These are phyloP conservation scores for Euphorbia peplus DNA, from an alignment of 345 rosid genomes.

Conservation along the genomic window DNA sequence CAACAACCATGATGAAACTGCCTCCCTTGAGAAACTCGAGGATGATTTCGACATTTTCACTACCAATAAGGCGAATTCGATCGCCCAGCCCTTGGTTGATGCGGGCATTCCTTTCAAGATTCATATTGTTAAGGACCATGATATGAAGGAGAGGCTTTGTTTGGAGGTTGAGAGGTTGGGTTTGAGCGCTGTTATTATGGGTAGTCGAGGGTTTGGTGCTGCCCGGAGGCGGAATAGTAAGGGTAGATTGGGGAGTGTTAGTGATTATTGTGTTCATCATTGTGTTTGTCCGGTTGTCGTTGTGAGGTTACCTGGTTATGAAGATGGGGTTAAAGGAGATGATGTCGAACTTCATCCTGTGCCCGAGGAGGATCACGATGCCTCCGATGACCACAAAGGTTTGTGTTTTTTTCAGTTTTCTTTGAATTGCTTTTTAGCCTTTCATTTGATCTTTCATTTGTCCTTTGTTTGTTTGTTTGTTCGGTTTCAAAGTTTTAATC, in stretches of 20 bases:
- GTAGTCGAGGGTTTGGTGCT: slow-evolving; percentile 84
- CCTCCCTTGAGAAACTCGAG: slow-evolving; percentile 58
- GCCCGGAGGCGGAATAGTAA: slow-evolving; percentile 35
- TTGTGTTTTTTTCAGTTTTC: no score
- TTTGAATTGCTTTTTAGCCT: no score
- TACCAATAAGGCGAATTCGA: slow-evolving; percentile 51
- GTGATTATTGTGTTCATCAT: slow-evolving; percentile 83
- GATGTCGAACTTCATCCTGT: no score
- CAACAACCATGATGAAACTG: slow-evolving; percentile 30
- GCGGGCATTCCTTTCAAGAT: slow-evolving; percentile 68
- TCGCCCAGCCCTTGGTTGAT: slow-evolving; percentile 69
- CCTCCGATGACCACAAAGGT: no score
- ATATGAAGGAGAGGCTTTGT: slow-evolving; percentile 87
- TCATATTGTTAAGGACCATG: slow-evolving; percentile 81
- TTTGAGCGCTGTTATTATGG: slow-evolving; percentile 61
- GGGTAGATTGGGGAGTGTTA: slow-evolving; percentile 77
- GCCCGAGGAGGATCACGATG: no score
- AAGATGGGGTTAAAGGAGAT: no score
- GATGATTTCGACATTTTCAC: slow-evolving; percentile 77
- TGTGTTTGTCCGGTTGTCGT: slow-evolving; percentile 85
- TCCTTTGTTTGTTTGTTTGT: no score
- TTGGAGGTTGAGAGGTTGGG: slow-evolving; percentile 84
- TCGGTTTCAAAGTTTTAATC: no score
- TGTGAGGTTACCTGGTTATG: slow-evolving; percentile 62
- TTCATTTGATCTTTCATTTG: no score